Evolutionary conservation across 228 moss, liverwort and hornwort genomes (phyloP), one percentile per base, ranked within the genome.

Genomic region (Sphagnum magellanicum): DNA sequence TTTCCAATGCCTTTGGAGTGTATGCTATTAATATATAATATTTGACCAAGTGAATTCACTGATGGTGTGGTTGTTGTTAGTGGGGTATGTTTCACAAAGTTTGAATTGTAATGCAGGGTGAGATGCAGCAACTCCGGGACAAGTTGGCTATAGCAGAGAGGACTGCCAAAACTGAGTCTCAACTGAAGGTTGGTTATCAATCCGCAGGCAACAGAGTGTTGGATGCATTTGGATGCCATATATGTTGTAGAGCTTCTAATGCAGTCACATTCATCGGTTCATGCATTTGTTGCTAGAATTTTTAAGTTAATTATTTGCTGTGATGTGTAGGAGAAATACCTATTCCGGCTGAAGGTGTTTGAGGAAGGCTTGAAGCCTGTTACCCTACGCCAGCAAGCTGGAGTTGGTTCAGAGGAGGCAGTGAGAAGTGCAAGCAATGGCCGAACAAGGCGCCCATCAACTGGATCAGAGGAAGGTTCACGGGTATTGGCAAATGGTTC

Each of bases 71-170:
- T 32, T 32, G 32, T 32, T 32, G 32, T 32, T 32, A 32, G 32
- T 0, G 3, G 32, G 32, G 32, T 32, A 32, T 32, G 32, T 32
- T 32, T 32, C 32, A 32, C 32, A 32, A 32, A 32, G 32, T 32
- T 32, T 32, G 32, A 32, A 32, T 32, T 65, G 59, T 51, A 52
- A 63, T 71, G 67, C 84, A 98, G 98, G 93, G 98, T 69, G 98
- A 98, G 68, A 90, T 98, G 98, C 98, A 98, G 81, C 93, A 90
- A 79, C 87, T 98, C 63, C 91, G 90, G 63, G 98, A 98, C 65
- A 98, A 98, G 81, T 77, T 98, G 71, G 74, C 78, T 47, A 78
- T 78, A 64, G 72, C 90, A 15, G 98, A 98, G 75, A 90, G 92
- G 65, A 89, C 98, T 64, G 87, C 89, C 50, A 93, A 79, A 76